Conservation (phyloP, 2,329 filamentous ascomycete genomes). For the Trichoderma afroharzianum region DNA sequence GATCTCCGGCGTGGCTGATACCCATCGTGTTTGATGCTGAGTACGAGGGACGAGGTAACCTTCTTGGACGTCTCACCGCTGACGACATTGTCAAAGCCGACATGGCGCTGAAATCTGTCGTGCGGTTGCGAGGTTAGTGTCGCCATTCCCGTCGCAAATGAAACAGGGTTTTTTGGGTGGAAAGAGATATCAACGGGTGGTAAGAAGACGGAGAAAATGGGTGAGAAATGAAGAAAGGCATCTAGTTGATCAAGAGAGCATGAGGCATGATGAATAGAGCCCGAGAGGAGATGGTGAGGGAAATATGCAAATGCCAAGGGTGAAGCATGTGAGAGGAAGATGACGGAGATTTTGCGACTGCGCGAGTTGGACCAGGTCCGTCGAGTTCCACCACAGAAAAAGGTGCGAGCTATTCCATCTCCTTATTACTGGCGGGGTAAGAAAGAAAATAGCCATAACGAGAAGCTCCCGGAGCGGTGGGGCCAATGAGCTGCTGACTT, state of each 20-base stretch:
- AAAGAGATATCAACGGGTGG: background rate
- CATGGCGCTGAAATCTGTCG: constrained; percentile 56
- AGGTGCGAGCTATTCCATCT: background rate
- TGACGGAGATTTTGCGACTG: constrained; percentile 9
- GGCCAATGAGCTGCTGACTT: background rate
- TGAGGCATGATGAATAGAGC: background rate
- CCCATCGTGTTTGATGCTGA: constrained; percentile 82
- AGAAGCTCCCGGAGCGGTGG: background rate
- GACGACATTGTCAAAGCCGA: constrained; percentile 59
- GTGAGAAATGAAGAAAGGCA: background rate
- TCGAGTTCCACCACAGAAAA: background rate
- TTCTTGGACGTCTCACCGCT: constrained; percentile 53
- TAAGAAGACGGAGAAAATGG: background rate
- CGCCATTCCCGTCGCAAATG: constrained; percentile 33
- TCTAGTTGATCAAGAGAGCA: background rate
- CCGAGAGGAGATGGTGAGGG: background rate
- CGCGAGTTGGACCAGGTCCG: background rate
- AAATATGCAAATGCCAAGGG: background rate
- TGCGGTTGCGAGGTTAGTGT: constrained; percentile 41
- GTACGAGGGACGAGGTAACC: constrained; percentile 67
- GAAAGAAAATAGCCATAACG: background rate
- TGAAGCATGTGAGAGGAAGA: background rate
- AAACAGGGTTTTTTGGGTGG: background rate
- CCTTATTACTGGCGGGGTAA: constrained; percentile 25
- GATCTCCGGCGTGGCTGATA: constrained; percentile 78